phyloP scores from a whole-genome alignment of 2,329 filamentous ascomycete species.

The Calcarisporium arbuscula region DNA sequence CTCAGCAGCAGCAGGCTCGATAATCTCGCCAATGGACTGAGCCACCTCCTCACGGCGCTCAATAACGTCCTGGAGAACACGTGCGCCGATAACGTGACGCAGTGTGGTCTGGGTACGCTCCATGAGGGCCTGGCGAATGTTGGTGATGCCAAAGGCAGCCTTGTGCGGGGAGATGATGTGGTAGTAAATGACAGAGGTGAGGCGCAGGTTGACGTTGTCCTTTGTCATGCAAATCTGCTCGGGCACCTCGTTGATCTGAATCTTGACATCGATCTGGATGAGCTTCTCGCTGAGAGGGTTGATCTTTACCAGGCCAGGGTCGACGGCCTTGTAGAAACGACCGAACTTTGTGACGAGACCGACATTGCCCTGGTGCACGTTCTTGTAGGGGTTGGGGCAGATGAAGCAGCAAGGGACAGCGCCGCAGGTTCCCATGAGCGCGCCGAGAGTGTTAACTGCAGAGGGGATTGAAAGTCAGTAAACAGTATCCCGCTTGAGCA shows the following conservation, averaged over 20 bases:
- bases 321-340: constrained; percentile 88
- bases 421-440: constrained; percentile 68
- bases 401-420: constrained; percentile 86
- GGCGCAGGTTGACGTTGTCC: constrained; percentile 90
- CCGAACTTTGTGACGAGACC: constrained; percentile 95
- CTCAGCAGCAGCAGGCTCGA: constrained; percentile 86
- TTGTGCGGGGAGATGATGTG: constrained; percentile 94
- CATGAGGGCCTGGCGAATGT: constrained; percentile 90
- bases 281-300: constrained; percentile 90
- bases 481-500: neutral
- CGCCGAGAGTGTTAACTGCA: constrained; percentile 66
- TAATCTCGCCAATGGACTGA: constrained; percentile 91
- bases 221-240: constrained; percentile 99
- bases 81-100: constrained; percentile 90
- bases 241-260: constrained; percentile 95
- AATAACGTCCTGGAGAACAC: constrained; percentile 95
- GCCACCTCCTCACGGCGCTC: constrained; percentile 97
- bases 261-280: constrained; percentile 95
- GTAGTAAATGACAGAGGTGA: constrained; percentile 99
- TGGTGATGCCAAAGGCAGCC: constrained; percentile 91
- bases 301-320: constrained; percentile 94
- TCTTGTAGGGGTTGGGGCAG: constrained; percentile 95
- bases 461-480: neutral
- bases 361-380: constrained; percentile 86
- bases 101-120: constrained; percentile 98